Evolutionary conservation across 2,329 filamentous ascomycete species (phyloP), one percentile per base, ranked within the genome.

Genomic region (Calonectria crousiana): DNA sequence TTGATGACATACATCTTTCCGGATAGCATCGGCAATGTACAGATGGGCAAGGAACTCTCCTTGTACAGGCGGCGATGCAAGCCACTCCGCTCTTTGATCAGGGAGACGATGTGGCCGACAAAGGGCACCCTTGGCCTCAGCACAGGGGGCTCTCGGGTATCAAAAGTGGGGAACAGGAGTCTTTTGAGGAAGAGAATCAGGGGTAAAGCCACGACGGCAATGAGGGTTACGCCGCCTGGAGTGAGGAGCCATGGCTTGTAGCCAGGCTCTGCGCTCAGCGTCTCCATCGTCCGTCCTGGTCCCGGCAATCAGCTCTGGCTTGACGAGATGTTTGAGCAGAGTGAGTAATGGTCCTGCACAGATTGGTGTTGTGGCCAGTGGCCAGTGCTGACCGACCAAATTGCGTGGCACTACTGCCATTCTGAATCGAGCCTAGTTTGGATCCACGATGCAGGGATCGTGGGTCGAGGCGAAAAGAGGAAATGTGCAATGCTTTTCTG

Each of bases 1-100:
- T 83, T 85, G 30, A 89, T 84, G n/a, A 88, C 75, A 75, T 89
- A 90, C n/a, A 87, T 79, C 52, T 86, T 86, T 26, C 82, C 78
- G 41, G 80, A 83, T 13, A 88, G 77, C 77, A 89, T 85, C 8
- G 84, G 85, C 6, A 89, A 78, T 1, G 88, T 88, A 47, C 84
- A 86, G 69, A 88, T 86, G 1, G 82, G 81, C 65, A 83, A 51
- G 2, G 70, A 71, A 2, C 72, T 74, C 10, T 77, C 68, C 44
- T 80, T 81, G 62, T 78, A 79, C 1, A 79, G n/a, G 5, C 75
- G 75, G 0, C 23, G 20, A 16, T 79, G 77, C 9, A 78, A 78
- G 4, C 64, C 49, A 2, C 66, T 62, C 3, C 70, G 73, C 14
- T 79, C 72, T 4, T 30, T 58, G 1, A 77, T 47, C 75, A 77